Evolutionary conservation across 1,139 yeast species (phyloP), one percentile per base, ranked within the genome.

Genomic region (Trichomonascaceae sp.): DNA sequence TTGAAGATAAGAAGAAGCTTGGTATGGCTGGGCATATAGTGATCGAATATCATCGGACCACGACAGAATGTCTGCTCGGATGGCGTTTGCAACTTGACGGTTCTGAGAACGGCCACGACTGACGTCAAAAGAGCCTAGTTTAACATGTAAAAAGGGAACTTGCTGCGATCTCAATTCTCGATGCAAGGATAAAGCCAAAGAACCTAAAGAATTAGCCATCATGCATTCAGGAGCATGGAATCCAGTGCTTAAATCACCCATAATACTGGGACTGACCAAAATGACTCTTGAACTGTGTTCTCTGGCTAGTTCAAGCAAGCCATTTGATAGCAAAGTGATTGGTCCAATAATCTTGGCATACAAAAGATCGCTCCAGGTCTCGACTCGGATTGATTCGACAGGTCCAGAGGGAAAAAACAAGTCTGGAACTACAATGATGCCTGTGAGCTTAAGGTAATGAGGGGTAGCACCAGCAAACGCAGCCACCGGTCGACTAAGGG

Each of bases 381-480:
- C 71, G 13, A 76, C 69, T 1, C 80, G 66, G n/a, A 82, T 70
- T 49, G 80, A 74, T 61, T 85, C 89, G 17, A 84, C 71, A 0
- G 90, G 89, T 0, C 90, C 91, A 1, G 83, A 70, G 1, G 88
- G 87, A 68, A 81, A 84, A 62, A 78, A 81, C 57, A 83, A 70
- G 60, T 79, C 83, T 0, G 91, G 91, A 1, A 86, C 73, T 53
- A 85, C 76, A 12, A 85, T 70, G 19, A 84, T 81, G 3, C 84
- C 84, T 2, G 77, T 75, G n/a, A 85, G 72, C 43, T 70, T 66
- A 57, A 84, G 74, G 47, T 67, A 70, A 62, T 84, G 87, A 3
- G 83, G 71, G 7, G 69, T 69, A 0, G 84, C 84, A 2, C 84
- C 83, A 1, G 75, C 71, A 59, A 82, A 79, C 5, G 78, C 72